These are phyloP conservation scores for Hypoxylon crocopeplum DNA, from an alignment of 495 filamentous ascomycete genomes.

Conservation along the genomic window DNA sequence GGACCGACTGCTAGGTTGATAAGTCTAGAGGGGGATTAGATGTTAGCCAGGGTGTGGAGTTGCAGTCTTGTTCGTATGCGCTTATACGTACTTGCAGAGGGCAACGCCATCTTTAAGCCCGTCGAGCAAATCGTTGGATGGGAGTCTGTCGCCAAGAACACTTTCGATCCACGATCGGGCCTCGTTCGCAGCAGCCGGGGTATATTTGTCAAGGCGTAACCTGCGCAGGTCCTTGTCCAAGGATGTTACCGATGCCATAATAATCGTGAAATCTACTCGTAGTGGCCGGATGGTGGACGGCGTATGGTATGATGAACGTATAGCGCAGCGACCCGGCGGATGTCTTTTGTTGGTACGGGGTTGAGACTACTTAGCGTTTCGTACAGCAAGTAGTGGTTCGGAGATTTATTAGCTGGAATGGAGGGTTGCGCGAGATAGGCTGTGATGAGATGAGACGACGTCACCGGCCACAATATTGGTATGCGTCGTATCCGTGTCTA, in stretches of 20 bases:
- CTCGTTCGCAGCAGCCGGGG: slow-evolving; percentile 87
- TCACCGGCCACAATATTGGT: slow-evolving; percentile 23
- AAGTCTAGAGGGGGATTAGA: slow-evolving; percentile 74
- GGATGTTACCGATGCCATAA: slow-evolving; percentile 93
- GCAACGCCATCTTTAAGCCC: slow-evolving; percentile 86
- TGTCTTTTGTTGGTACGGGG: slow-evolving; percentile 7
- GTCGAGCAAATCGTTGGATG: slow-evolving; percentile 79
- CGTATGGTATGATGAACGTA: slow-evolving; percentile 4
- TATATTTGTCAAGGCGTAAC: slow-evolving; percentile 92
- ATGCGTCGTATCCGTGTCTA: no score
- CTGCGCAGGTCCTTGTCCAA: slow-evolving; percentile 95
- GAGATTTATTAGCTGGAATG: slow-evolving; percentile 21
- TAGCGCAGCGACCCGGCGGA: not conserved
- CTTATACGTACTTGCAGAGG: slow-evolving; percentile 81
- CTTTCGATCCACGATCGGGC: slow-evolving; percentile 87
- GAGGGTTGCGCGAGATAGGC: not conserved
- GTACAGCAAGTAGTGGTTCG: slow-evolving; percentile 9
- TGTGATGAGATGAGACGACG: slow-evolving; percentile 33
- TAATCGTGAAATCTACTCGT: not conserved
- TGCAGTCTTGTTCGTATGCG: not conserved
- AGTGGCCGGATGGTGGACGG: not conserved
- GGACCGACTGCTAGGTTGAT: slow-evolving; percentile 80
- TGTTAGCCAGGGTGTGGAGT: no score
- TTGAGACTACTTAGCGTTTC: not conserved
- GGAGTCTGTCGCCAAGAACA: slow-evolving; percentile 73